A percentile compares a stretch with the other conserved stretches of the same genome.
Conservation (phyloP, 2,329 filamentous ascomycete species). For the Colletotrichum paranaense region DNA sequence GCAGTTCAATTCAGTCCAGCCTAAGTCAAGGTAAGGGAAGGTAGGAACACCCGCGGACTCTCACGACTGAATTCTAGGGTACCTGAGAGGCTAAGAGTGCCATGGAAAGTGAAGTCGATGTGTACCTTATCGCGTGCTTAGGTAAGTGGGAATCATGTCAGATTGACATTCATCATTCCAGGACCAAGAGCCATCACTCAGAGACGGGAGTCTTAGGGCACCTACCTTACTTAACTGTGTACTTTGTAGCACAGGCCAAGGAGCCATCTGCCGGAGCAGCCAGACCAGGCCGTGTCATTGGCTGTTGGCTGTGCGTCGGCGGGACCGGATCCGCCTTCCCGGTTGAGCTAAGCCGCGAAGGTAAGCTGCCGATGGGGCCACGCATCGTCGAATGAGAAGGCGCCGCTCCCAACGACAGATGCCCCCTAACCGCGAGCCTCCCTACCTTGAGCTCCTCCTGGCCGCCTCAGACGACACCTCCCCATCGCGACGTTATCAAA, state of each 20-base stretch:
- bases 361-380: background rate
- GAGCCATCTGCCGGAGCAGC: background rate
- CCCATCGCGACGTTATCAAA: background rate
- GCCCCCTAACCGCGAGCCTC: constrained; percentile 23
- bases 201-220: too few relatives aligned
- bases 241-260: too few relatives aligned
- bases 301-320: background rate
- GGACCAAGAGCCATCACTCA: background rate
- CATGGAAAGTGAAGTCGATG: too few relatives aligned
- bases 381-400: constrained; percentile 14
- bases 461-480: constrained; percentile 10
- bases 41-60: too few relatives aligned
- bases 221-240: too few relatives aligned
- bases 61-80: too few relatives aligned
- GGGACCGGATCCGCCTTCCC: constrained; percentile 28
- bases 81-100: too few relatives aligned
- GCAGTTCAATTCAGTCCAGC: too few relatives aligned
- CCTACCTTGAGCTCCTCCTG: background rate
- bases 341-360: constrained; percentile 4
- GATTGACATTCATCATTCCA: background rate
- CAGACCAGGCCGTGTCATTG: constrained; percentile 8
- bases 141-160: background rate
- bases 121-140: background rate
- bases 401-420: constrained; percentile 18
- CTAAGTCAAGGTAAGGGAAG: too few relatives aligned